Evolutionary conservation across 768 basidiomycete genomes (phyloP).

Genomic region (Lactarius sanguifluus): DNA sequence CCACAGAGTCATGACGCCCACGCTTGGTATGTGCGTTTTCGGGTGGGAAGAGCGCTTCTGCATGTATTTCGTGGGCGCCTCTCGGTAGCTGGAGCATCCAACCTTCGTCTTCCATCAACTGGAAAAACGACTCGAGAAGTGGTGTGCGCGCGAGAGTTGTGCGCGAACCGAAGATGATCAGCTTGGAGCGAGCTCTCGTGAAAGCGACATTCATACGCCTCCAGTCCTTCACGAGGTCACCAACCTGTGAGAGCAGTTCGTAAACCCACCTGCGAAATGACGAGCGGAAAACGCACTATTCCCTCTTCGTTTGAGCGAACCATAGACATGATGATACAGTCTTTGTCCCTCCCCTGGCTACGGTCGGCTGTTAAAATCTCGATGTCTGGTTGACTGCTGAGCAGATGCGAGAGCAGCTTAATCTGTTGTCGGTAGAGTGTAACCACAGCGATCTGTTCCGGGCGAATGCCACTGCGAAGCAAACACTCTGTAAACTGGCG

Average conservation of each 20-base stretch:
- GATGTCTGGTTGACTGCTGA: slow-evolving; percentile 55
- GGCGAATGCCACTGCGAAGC: slow-evolving; percentile 57
- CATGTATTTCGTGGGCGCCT: slow-evolving; percentile 45
- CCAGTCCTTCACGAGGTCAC: slow-evolving; percentile 95
- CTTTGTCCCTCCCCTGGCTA: slow-evolving; percentile 94
- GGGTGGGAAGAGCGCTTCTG: slow-evolving; percentile 43
- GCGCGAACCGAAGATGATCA: slow-evolving; percentile 88
- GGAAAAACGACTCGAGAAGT: slow-evolving; percentile 72
- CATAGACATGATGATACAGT: slow-evolving; percentile 90
- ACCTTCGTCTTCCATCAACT: slow-evolving; percentile 62
- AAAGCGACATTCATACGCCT: slow-evolving; percentile 95
- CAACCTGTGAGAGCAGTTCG: slow-evolving; percentile 52
- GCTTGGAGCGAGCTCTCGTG: slow-evolving; percentile 87
- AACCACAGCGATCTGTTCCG: slow-evolving; percentile 81
- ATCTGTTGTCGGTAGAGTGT: slow-evolving; percentile 95
- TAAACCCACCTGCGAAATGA: neutral
- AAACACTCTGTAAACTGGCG: slow-evolving; percentile 69
- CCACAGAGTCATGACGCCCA: slow-evolving; percentile 18
- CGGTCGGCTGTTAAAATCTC: slow-evolving; percentile 92
- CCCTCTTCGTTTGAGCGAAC: slow-evolving; percentile 82
- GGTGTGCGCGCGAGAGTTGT: slow-evolving; percentile 64
- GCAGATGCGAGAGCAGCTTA: slow-evolving; percentile 73
- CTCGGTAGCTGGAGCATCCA: slow-evolving; percentile 70
- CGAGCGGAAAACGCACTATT: slow-evolving; percentile 51
- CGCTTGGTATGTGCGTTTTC: slow-evolving; percentile 18